phyloP scores from a whole-genome alignment of 2,329 filamentous ascomycete species.

The Beauveria sp. region DNA sequence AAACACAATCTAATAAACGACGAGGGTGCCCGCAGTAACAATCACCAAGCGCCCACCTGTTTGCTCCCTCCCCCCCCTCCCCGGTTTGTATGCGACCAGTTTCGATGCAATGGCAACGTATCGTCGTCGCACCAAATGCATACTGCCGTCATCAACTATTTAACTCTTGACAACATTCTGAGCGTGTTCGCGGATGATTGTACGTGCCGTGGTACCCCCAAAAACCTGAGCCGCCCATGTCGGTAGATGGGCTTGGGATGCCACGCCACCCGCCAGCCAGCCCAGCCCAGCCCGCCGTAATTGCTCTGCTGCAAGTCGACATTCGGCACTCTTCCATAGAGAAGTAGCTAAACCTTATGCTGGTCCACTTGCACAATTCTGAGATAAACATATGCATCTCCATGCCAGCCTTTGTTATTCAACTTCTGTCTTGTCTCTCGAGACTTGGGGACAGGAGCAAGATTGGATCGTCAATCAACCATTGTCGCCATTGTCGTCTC shows the following conservation, averaged over 20 bases:
- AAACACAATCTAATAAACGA: neutral
- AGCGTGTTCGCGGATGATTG: too few species aligned
- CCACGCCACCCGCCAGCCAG: conserved; percentile 7
- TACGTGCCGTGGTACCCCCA: neutral
- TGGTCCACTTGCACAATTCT: conserved; percentile 7
- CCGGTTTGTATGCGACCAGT: neutral
- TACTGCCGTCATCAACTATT: neutral
- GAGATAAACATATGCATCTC: neutral
- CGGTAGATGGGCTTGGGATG: conserved; percentile 5
- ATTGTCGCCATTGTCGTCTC: too few species aligned
- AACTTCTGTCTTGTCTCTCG: neutral
- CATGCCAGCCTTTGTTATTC: neutral
- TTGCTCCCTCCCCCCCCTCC: neutral
- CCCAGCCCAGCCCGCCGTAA: neutral
- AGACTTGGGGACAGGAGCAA: neutral
- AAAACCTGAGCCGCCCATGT: conserved; percentile 1
- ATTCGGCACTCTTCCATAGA: conserved; percentile 3
- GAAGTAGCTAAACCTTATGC: neutral
- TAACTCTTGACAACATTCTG: neutral
- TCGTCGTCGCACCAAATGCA: conserved; percentile 6
- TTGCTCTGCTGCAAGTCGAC: neutral
- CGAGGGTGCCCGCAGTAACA: conserved; percentile 5
- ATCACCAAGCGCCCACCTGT: neutral
- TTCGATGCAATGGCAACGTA: conserved; percentile 10
- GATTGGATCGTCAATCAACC: too few species aligned